Base-by-base conservation (phyloP, 73 alveolate species). In the Paramecium primaurelia region DNA sequence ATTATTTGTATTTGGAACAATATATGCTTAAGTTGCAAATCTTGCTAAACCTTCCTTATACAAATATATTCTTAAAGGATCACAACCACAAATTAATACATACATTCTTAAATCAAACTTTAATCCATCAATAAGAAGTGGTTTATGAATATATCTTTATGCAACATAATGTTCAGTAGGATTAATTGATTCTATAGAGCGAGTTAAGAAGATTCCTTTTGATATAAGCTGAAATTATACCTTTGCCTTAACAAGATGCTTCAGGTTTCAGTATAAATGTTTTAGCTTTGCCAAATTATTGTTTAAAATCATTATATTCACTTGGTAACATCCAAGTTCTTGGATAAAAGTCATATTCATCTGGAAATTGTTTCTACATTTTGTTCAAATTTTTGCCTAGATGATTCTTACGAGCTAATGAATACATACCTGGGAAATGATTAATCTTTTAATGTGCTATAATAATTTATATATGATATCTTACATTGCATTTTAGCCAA, bases 41-140 rank as follows among this genome's bases (percentile, higher is more conserved):
- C 99, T 93, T 2, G 98, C 99, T 84, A 98, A 92, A 0, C 99
- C 99, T 92, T 98, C 98, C 51, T 96, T 92, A 96, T 95, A 97
- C 47, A 98, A 92, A 92, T 92, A 98, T 20, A 96, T 93, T 93
- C 99, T 94, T 54, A 98, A 92, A 10, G 99, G 99, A 85, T 98
- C 97, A 44, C 96, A 96, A 54, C 99, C 98, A 51, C 98, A 94
- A 11, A 98, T 83, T 71, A 98, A 96, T 18, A 98, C 99, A 85
- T 98, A 98, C 58, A 98, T 86, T 92, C 99, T 95, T 16, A 98
- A 89, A 89, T 98, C 99, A 95, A 97, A 98, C 88, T 98, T 98
- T 42, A 97, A 95, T 77, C 96, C 96, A 69, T 96, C 98, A 25
- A 98, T 94, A 54, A 96, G 93, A 60, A 93, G 97, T 3, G 99